Conservation (phyloP, 2,329 filamentous ascomycete species). For the Aspergillus oerlinghausenensis region DNA sequence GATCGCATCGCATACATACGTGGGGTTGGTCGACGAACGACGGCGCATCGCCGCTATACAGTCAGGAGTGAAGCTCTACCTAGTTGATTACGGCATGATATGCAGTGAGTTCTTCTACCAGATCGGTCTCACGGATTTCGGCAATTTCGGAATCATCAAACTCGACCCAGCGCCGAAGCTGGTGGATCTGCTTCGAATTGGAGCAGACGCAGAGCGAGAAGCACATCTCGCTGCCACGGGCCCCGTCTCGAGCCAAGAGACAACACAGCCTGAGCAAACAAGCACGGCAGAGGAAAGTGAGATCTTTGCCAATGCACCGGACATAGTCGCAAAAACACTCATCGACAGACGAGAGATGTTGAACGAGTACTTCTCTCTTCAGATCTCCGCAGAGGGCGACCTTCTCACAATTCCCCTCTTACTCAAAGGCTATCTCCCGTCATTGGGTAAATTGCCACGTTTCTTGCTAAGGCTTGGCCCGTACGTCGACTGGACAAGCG, state of each 20-base stretch:
- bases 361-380: slow-evolving; percentile 83
- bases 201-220: slow-evolving; percentile 65
- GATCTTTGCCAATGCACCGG: slow-evolving; percentile 62
- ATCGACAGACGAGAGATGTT: slow-evolving; percentile 80
- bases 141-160: slow-evolving; percentile 81
- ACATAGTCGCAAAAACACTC: slow-evolving; percentile 63
- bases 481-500: slow-evolving; percentile 78
- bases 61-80: slow-evolving; percentile 82
- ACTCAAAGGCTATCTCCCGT: slow-evolving; percentile 82
- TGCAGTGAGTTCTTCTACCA: slow-evolving; percentile 94
- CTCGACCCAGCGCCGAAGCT: slow-evolving; percentile 74
- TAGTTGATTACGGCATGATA: slow-evolving; percentile 86
- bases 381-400: slow-evolving; percentile 73
- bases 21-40: slow-evolving; percentile 83
- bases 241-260: not conserved
- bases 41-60: slow-evolving; percentile 90
- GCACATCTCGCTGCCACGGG: slow-evolving; percentile 17
- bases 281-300: slow-evolving; percentile 44
- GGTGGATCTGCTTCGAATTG: slow-evolving; percentile 65
- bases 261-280: slow-evolving; percentile 11
- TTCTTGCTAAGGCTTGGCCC: slow-evolving; percentile 88
- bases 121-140: slow-evolving; percentile 88
- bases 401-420: slow-evolving; percentile 77
- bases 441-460: slow-evolving; percentile 76
- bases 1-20: slow-evolving; percentile 83